Conservation (phyloP, 177 flowering plant genomes). For the Vitis hybrid region DNA sequence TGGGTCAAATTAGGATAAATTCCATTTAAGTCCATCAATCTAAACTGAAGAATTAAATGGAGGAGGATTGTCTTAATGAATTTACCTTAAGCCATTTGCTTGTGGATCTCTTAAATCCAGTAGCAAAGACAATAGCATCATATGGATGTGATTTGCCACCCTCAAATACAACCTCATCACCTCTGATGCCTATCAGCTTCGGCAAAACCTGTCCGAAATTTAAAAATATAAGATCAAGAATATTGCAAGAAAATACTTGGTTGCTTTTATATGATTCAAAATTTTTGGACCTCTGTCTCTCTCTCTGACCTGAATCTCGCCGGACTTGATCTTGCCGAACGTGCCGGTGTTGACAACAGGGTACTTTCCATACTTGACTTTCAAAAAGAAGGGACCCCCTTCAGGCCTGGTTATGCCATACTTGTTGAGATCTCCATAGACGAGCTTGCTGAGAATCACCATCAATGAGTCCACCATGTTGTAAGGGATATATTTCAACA, state of each 20-base stretch:
- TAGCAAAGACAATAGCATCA: slow-evolving; percentile 63
- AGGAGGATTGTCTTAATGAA: too few species aligned
- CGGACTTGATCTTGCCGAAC: slow-evolving; percentile 36
- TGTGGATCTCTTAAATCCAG: slow-evolving; percentile 64
- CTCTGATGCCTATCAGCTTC: slow-evolving; percentile 35
- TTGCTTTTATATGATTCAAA: too few species aligned
- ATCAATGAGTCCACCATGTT: slow-evolving; percentile 34
- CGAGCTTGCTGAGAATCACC: slow-evolving; percentile 30
- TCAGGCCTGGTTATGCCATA: slow-evolving; percentile 46
- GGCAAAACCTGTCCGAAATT: slow-evolving; percentile 49
- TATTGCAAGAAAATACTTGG: too few species aligned
- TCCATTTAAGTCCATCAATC: too few species aligned
- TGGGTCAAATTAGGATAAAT: too few species aligned
- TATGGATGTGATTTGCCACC: slow-evolving; percentile 42
- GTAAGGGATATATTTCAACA: slow-evolving; percentile 28
- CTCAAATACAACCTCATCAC: slow-evolving; percentile 37
- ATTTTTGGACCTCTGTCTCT: too few species aligned
- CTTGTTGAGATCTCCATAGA: slow-evolving; percentile 45
- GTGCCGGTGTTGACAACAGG: slow-evolving; percentile 49
- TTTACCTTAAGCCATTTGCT: slow-evolving; percentile 63
- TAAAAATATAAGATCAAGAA: too few species aligned
- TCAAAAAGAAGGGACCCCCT: slow-evolving; percentile 47
- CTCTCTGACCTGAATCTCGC: slow-evolving; percentile 47
- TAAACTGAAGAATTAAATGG: too few species aligned
- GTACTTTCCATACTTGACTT: slow-evolving; percentile 42